Percentiles rank a stretch among this genome's conserved stretches.
These are phyloP conservation scores for Thuidium tamariscinum DNA, from an alignment of 225 moss, liverwort and hornwort species.

Conservation along the genomic window DNA sequence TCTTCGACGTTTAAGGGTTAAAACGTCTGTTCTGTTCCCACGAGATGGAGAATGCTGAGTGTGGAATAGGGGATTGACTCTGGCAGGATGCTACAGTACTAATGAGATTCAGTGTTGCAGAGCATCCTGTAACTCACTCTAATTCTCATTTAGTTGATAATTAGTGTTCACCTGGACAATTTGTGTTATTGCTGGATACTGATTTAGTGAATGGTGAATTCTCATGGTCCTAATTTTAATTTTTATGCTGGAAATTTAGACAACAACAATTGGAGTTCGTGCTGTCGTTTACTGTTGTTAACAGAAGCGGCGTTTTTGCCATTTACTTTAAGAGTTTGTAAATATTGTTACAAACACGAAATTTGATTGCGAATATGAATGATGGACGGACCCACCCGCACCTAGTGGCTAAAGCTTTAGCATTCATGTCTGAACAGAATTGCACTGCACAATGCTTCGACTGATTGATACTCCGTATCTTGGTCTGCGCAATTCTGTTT, in stretches of 20 bases:
- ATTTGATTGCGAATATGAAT: too few species aligned
- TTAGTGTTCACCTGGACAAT: background rate
- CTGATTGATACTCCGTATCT: background rate
- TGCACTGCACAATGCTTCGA: background rate
- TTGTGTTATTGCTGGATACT: too few species aligned
- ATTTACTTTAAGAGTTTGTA: background rate
- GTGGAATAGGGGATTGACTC: accelerated
- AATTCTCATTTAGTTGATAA: background rate
- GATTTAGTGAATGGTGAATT: too few species aligned
- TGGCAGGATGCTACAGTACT: too few species aligned
- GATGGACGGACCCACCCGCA: background rate
- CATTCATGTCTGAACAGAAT: background rate
- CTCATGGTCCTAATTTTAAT: too few species aligned
- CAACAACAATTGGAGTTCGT: accelerated
- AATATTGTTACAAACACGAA: background rate
- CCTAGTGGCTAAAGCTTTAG: background rate
- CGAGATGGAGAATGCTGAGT: background rate
- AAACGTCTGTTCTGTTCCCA: background rate
- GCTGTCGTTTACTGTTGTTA: background rate
- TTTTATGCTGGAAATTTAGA: too few species aligned
- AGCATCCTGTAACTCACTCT: too few species aligned
- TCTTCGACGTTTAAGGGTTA: too few species aligned
- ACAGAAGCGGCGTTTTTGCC: background rate
- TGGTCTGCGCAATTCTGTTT: background rate
- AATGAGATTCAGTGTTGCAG: background rate